Evolutionary conservation across 371 early-diverging fungal genomes (phyloP).

Genomic region (Mucor indicus): DNA sequence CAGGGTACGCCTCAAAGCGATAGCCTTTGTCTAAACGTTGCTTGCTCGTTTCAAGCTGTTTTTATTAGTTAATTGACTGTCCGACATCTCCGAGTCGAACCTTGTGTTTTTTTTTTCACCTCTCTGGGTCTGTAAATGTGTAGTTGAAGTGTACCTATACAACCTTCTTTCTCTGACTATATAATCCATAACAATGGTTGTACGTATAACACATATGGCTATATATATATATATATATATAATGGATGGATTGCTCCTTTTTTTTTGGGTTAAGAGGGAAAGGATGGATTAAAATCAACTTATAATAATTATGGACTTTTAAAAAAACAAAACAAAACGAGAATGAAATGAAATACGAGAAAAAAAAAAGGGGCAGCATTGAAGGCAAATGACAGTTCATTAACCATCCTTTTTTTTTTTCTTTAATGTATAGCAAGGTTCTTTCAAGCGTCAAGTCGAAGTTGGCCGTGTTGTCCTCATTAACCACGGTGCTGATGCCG

Average conservation of each 20-base stretch:
- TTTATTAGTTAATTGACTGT: too few relatives aligned
- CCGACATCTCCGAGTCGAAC: too few relatives aligned
- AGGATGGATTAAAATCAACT: too few relatives aligned
- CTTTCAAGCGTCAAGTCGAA: constrained; percentile 93
- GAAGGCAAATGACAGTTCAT: background rate
- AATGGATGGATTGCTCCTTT: background rate
- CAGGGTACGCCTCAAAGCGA: too few relatives aligned
- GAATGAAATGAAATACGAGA: background rate
- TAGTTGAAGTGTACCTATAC: constrained; percentile 7
- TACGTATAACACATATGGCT: constrained; percentile 23
- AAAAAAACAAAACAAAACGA: background rate
- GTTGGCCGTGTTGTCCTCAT: constrained; percentile 97
- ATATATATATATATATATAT: too few relatives aligned
- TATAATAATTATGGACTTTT: background rate
- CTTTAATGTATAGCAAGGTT: constrained; percentile 36
- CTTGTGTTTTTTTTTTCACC: constrained; percentile 3
- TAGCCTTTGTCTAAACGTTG: too few relatives aligned
- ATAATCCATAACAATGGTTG: constrained; percentile 32
- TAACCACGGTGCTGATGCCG: constrained; percentile 90
- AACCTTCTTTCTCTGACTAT: constrained; percentile 31
- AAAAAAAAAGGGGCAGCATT: too few relatives aligned
- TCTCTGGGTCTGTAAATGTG: constrained; percentile 26
- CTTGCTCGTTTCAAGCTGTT: too few relatives aligned
- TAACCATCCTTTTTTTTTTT: background rate
- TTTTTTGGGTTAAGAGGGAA: background rate